Evolutionary conservation across 2,329 filamentous ascomycete genomes (phyloP).

Genomic region (Cucurbitaria berberidis): DNA sequence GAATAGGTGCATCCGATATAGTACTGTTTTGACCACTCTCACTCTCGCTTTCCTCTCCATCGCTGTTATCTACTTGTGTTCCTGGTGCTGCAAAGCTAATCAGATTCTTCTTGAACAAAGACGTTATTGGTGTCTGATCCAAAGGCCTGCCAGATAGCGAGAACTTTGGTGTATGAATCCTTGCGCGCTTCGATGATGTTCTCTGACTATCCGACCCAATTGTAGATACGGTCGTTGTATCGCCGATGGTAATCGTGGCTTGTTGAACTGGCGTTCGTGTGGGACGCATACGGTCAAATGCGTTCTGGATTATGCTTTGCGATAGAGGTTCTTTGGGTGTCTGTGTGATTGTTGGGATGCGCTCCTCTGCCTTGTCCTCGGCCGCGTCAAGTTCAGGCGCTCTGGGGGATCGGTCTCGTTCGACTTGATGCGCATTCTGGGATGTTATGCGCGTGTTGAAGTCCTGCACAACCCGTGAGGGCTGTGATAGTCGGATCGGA

Average conservation of each 20-base stretch:
- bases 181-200: constrained; percentile 56
- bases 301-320: constrained; percentile 59
- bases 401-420: constrained; percentile 15
- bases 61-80: constrained; percentile 47
- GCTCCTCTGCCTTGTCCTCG: constrained; percentile 24
- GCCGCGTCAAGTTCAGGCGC: constrained; percentile 12
- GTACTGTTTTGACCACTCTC: constrained; percentile 21
- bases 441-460: constrained; percentile 50
- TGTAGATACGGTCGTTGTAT: constrained; percentile 68
- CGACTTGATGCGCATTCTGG: constrained; percentile 32
- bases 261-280: constrained; percentile 68
- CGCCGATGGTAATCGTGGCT: constrained; percentile 77
- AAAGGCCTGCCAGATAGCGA: constrained; percentile 36
- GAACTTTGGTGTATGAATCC: constrained; percentile 51
- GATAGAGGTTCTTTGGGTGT: constrained; percentile 43
- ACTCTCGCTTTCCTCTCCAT: constrained; percentile 35
- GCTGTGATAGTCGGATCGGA: constrained; percentile 6
- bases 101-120: constrained; percentile 54
- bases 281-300: constrained; percentile 69
- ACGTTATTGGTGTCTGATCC: constrained; percentile 35
- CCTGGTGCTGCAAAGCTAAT: constrained; percentile 63
- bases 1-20: constrained; percentile 18
- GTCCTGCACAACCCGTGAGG: constrained; percentile 43
- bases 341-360: constrained; percentile 37
- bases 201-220: constrained; percentile 59